Percentiles rank a stretch among this genome's conserved stretches.
Conservation (phyloP, 2,329 filamentous ascomycete species). For the Cercospora zeina region DNA sequence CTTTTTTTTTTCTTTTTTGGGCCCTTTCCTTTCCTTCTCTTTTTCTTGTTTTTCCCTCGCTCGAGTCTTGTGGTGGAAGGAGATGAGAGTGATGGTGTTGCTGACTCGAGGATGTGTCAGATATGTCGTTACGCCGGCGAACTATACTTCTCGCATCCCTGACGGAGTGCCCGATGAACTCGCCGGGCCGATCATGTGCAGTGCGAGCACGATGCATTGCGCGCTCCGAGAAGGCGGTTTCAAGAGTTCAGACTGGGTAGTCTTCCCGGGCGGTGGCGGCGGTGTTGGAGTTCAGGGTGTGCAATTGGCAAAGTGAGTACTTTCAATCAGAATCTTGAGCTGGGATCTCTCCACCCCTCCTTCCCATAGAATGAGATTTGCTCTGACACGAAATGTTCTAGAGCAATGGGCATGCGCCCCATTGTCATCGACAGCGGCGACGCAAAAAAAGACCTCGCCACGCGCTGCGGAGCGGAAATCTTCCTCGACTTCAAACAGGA, state of each 20-base stretch:
- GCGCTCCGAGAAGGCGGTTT: slow-evolving; percentile 56
- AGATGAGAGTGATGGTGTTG: background rate
- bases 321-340: background rate
- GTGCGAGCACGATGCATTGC: slow-evolving; percentile 59
- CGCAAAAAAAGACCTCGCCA: slow-evolving; percentile 48
- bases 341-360: background rate
- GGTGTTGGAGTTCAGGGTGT: slow-evolving; percentile 61
- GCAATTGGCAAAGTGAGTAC: slow-evolving; percentile 33
- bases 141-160: slow-evolving; percentile 57
- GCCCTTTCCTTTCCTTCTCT: no score
- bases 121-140: slow-evolving; percentile 58
- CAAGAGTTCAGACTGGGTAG: slow-evolving; percentile 55
- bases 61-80: background rate
- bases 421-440: slow-evolving; percentile 57
- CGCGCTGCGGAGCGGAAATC: slow-evolving; percentile 55
- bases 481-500: slow-evolving; percentile 56
- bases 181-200: slow-evolving; percentile 64
- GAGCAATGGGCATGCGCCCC: slow-evolving; percentile 57
- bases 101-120: background rate
- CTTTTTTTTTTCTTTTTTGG: background rate
- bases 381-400: slow-evolving; percentile 7
- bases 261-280: slow-evolving; percentile 57
- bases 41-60: no score
- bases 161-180: slow-evolving; percentile 57
- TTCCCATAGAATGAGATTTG: background rate